Evolutionary conservation across 768 basidiomycete species (phyloP).

Genomic region (Boletus pseudo-olivaceus): DNA sequence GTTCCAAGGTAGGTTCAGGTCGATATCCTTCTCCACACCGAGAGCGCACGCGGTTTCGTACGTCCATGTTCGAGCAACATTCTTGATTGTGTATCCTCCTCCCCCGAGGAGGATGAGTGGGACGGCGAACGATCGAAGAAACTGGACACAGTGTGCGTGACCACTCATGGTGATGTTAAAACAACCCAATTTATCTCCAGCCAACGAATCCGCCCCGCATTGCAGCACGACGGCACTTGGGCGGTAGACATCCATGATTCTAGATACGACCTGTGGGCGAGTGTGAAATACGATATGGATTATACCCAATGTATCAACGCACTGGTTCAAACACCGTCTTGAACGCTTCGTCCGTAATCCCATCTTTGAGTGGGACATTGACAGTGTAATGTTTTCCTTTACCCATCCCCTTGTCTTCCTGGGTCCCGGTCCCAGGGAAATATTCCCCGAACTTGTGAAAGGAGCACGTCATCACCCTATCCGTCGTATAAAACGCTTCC

Average conservation of each 20-base stretch:
- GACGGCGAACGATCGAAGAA: conserved; percentile 74
- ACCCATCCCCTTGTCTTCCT: conserved; percentile 80
- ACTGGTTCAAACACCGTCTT: conserved; percentile 90
- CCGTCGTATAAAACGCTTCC: conserved; percentile 96
- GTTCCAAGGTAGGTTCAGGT: conserved; percentile 79
- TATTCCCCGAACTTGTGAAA: conserved; percentile 95
- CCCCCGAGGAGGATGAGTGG: conserved; percentile 92
- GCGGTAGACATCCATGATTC: conserved; percentile 82
- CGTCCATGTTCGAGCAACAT: conserved; percentile 92
- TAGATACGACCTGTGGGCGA: conserved; percentile 62
- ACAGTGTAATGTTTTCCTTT: conserved; percentile 86
- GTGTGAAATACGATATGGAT: not conserved
- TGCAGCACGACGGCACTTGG: conserved; percentile 89
- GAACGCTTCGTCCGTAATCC: conserved; percentile 88
- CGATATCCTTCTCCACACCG: conserved; percentile 77
- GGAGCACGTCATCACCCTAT: conserved; percentile 94
- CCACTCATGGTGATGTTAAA: conserved; percentile 97
- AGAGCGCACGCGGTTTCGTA: conserved; percentile 95
- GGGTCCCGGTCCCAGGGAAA: conserved; percentile 75
- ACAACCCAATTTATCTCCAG: conserved; percentile 93
- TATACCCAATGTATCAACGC: conserved; percentile 23
- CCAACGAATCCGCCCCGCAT: conserved; percentile 93
- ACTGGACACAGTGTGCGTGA: conserved; percentile 88
- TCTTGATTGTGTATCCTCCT: conserved; percentile 96
- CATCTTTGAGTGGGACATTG: conserved; percentile 93